phyloP scores from a whole-genome alignment of 139 green algal genomes.

The Chlamydomonas sp. region DNA sequence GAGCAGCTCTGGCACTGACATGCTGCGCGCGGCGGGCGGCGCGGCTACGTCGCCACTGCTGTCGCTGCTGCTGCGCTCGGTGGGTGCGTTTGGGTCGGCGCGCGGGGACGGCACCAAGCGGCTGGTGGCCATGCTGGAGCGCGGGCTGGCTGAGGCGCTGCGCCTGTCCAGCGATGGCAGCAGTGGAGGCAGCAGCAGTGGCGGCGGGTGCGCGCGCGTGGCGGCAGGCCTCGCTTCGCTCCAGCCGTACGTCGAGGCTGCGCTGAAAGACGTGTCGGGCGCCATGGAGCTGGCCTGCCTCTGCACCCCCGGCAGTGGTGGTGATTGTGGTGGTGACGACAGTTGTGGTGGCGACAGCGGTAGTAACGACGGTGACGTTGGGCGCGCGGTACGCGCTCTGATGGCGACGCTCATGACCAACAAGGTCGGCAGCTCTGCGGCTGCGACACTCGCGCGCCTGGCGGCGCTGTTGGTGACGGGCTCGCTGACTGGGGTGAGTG shows the following conservation, averaged over 20 bases:
- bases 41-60: neutral
- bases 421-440: conserved; percentile 4
- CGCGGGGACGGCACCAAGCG: conserved; percentile 26
- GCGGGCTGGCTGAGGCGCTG: conserved; percentile 23
- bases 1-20: neutral
- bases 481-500: neutral
- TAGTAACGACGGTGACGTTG: neutral
- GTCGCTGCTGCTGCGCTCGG: neutral
- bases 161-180: conserved; percentile 7
- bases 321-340: neutral
- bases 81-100: neutral
- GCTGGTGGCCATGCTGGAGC: conserved; percentile 16
- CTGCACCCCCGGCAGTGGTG: no score
- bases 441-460: conserved; percentile 3
- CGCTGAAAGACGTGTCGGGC: no score
- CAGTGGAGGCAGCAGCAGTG: neutral
- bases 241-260: no score
- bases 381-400: conserved; percentile 5
- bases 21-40: conserved; percentile 1
- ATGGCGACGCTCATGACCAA: conserved; percentile 8
- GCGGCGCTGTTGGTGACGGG: neutral
- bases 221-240: no score
- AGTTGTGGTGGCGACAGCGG: neutral
- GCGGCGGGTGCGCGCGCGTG: no score
- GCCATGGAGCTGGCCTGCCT: no score